Base-by-base conservation (phyloP, 192 early-diverging fungal genomes). In the Coemansia sp. region DNA sequence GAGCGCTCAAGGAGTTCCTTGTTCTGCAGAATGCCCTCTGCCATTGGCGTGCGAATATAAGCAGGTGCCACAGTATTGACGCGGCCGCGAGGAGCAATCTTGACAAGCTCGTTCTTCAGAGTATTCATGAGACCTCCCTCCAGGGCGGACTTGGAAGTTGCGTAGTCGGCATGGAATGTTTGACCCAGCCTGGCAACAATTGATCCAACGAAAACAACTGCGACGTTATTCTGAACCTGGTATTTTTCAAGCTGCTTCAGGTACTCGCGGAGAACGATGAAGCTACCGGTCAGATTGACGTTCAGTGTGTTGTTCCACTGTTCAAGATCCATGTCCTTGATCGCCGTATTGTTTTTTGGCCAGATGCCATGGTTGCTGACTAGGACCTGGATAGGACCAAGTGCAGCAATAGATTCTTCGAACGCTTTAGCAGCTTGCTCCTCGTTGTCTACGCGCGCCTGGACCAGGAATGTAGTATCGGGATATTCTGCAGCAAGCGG, bases 1-100 rank as follows among this genome's bases (percentile, higher is more conserved):
- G 82, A 79, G 38, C 81, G 77, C 43, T 73, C 71, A 18, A 84
- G 59, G 47, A 83, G 57, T 1, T 44, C 42, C 24, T 62, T 66
- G 45, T 78, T 62, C n/a, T 68, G 25, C 77, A 86, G 72, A 0
- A 80, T 71, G 6, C 67, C 39, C 45, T 69, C 81, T 7, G 83
- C 79, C 84, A 86, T 86, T 6, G 82, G 82, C 38, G 84, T 85
- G 33, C 82, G 73, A 51, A 83, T 83, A 82, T 80, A 85, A 9
- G 59, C 66, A 14, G 66, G 66, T 0, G 66, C 66, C n/a, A 68
- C 66, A 4, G 66, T 51, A 51, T 85, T 85, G 38, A 85, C 79
- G 9, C 83, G 69, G 11, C 71, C 83, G 17, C 60, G 55, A 12
- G 80, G 80, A 57, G 81, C 80, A n/a, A 80, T 38, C 62, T 80